phyloP scores from a whole-genome alignment of 305 asterid species.

The Fraxinus latifolia region DNA sequence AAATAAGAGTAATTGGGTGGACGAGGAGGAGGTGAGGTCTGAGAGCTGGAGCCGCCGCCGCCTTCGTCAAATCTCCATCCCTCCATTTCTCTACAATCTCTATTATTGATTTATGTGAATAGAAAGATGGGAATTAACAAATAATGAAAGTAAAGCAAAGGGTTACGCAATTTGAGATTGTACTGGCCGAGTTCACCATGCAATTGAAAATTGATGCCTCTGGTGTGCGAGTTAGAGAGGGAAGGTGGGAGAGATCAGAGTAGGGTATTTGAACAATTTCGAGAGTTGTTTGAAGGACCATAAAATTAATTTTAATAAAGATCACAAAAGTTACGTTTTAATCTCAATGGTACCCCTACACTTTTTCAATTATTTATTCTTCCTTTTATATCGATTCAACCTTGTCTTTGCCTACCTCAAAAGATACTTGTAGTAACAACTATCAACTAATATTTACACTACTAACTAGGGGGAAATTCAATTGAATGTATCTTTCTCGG shows the following conservation, averaged over 20 bases:
- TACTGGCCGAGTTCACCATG: not conserved
- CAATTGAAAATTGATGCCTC: not conserved
- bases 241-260: not conserved
- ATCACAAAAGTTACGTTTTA: not conserved
- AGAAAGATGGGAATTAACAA: not conserved
- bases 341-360: not conserved
- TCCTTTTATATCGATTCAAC: not conserved
- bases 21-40: slow-evolving; percentile 16
- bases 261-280: slow-evolving; percentile 37
- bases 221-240: not conserved
- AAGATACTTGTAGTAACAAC: not conserved
- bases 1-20: slow-evolving; percentile 39
- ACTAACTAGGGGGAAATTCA: not conserved
- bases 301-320: not conserved
- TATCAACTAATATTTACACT: not conserved
- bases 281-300: not conserved
- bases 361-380: not conserved
- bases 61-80: slow-evolving; percentile 39
- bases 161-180: not conserved
- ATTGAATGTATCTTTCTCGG: not conserved
- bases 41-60: slow-evolving; percentile 23
- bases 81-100: slow-evolving; percentile 37
- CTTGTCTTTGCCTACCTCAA: not conserved
- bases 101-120: not conserved
- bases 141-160: not conserved